Evolutionary conservation across 208 protist species (phyloP), one percentile per base, ranked within the genome.

Genomic region (Wallacemonas sp.): DNA sequence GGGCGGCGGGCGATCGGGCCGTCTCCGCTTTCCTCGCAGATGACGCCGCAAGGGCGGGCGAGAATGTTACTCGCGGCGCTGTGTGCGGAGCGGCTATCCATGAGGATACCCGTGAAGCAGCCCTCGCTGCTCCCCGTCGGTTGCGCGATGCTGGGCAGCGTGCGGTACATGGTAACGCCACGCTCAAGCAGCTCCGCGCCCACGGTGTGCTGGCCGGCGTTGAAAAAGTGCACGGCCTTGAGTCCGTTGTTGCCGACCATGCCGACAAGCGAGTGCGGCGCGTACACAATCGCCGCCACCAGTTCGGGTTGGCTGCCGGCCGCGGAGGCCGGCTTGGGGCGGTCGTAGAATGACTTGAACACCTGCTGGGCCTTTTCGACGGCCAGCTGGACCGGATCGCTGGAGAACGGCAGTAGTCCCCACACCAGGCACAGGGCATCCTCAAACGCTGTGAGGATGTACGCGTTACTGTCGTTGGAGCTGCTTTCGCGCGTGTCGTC

Each of bases 371-470:
- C 85, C 50, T 81, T 79, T 33, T 86, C 72, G 2, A 87, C 65
- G n/a, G 85, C 85, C n/a, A 85, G 67, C 20, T 77, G 57, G 0
- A 87, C 76, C 16, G 85, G 85, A 31, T 91, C 85, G 29, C 67
- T 78, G 50, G 71, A 82, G 32, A 87, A 84, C 0, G 85, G 85
- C 45, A 86, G 52, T 11, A 86, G 71, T 20, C 85, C 85, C 81
- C 85, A 91, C 23, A 91, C 79, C 48, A 91, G 65, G 38, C 81
- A 82, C 28, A 91, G 45, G 3, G 74, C 71, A 46, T 91, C 85
- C 54, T 76, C 64, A 61, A 82, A 73, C 28, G 79, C 81, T 14
- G 85, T 87, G 5, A 87, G 57, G 18, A 81, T 33, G 69, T 82
- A 91, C 16, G 85, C 76, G 49, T 86, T 81, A 33, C 62, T 67